Evolutionary conservation across 2,329 filamentous ascomycete genomes (phyloP), one percentile per base, ranked within the genome.

Genomic region (Trichoderma lentiforme): DNA sequence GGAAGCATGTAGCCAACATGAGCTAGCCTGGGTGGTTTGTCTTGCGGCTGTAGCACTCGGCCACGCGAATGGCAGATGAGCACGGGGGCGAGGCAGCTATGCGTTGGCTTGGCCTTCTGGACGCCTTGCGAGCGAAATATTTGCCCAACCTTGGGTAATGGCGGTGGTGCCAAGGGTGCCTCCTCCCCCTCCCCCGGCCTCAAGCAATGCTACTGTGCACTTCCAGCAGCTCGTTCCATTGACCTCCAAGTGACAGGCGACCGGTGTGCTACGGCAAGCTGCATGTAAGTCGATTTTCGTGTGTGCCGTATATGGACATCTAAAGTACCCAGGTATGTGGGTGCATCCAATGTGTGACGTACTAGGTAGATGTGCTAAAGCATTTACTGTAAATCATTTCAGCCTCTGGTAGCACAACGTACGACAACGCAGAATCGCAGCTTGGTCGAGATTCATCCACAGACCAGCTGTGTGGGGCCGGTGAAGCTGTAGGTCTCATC

Each of bases 91-190:
- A 72, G 43, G 71, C 58, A 70, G 66, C 71, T 34, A 72, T 70
- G 65, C 71, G 66, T 72, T 72, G 71, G 66, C 66, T 63, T 51
- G 60, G 47, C 30, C 43, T 21, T 70, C 28, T 70, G 65, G 65
- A 72, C 43, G 64, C 64, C 43, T 72, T 72, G 36, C 39, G 24
- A 47, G 47, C 58, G n/a, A 72, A 62, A 56, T 62, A 18, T 64
- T 61, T 67, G 56, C 56, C 70, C 70, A 71, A 66, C 70, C 7
- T 67, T 15, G 6, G 53, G 28, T 18, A 63, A 47, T 14, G 36
- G n/a, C 36, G 24, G 61, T 30, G 39, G n/a, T 36, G 28, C 39
- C 39, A 36, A 53, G 57, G 67, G 9, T 15, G 36, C 36, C 36
- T 39, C 36, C 51, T 15, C 14, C 32, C 24, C 28, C n/a, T 12